phyloP scores from a whole-genome alignment of 441 rosid genomes.

The Iberis amara region DNA sequence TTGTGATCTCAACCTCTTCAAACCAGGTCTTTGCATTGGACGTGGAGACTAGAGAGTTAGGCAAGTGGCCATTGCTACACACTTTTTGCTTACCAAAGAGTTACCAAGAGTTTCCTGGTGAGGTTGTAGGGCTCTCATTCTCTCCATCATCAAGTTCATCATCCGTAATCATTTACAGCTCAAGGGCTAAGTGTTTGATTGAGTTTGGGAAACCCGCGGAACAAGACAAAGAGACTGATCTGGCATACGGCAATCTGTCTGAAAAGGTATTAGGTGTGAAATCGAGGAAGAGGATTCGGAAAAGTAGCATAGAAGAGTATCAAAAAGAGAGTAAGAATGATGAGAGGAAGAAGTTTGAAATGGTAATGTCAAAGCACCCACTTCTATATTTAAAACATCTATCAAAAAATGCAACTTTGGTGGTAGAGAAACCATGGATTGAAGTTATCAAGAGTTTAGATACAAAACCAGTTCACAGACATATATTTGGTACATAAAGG shows the following conservation, averaged over 20 bases:
- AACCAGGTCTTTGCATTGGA: constrained; percentile 84
- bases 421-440: constrained; percentile 91
- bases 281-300: constrained; percentile 27
- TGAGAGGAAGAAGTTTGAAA: constrained; percentile 62
- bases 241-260: constrained; percentile 37
- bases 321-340: constrained; percentile 43
- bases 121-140: constrained; percentile 84
- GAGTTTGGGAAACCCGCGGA: constrained; percentile 72
- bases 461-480: constrained; percentile 84
- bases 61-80: constrained; percentile 71
- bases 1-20: constrained; percentile 69
- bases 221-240: constrained; percentile 45
- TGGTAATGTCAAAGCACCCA: constrained; percentile 68
- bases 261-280: constrained; percentile 38
- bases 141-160: constrained; percentile 57
- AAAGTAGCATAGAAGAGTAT: constrained; percentile 45
- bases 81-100: constrained; percentile 57
- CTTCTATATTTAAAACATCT: constrained; percentile 76
- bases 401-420: constrained; percentile 65
- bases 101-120: constrained; percentile 89
- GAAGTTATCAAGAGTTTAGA: constrained; percentile 70
- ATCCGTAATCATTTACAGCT: constrained; percentile 68
- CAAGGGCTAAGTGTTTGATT: constrained; percentile 91
- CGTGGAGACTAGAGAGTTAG: constrained; percentile 80
- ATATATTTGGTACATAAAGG: constrained; percentile 73